Evolutionary conservation across 2,329 filamentous ascomycete species (phyloP), one percentile per base, ranked within the genome.

Genomic region (Alternaria brassicicola): DNA sequence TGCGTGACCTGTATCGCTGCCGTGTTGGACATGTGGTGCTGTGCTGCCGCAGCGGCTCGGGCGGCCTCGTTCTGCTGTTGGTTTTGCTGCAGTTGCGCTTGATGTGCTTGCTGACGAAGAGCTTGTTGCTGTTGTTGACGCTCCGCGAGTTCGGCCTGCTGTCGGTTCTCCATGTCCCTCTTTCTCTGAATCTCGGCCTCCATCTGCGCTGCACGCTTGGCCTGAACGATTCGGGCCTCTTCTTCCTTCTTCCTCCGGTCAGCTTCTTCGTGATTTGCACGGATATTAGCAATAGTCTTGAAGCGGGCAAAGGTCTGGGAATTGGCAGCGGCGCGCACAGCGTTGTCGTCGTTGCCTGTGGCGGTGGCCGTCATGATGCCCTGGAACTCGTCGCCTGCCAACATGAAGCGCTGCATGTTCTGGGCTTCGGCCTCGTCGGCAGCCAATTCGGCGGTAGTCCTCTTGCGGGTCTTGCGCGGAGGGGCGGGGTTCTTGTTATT

Each of bases 401-500:
- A 88, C 92, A 99, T 95, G 66, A 92, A 96, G 45, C 92, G 87
- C 78, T 99, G 93, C 64, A 92, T 88, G 58, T 93, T 91, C 21
- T 93, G 94, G 0, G 93, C 92, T 59, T 92, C 84, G 1, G 95
- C 94, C 78, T 99, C 93, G 72, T 99, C 95, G 7, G 94, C 94
- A 8, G 92, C 95, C 81, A 98, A 87, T 74, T 99, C 94, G 8
- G 95, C 95, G 17, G 96, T 89, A 0, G 95, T 99, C 62, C 94
- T 88, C 83, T 99, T 98, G 56, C 95, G 85, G 7, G 89, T 89
- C 82, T 97, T 97, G 3, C 93, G 93, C 59, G 90, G 86, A 0
- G 95, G 94, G 9, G 92, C 89, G 41, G 87, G 82, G 48, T 89
- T 86, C 28, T 87, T 85, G 75, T 97, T 91, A 55, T 92, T 87